Evolutionary conservation across 2,329 filamentous ascomycete genomes (phyloP), one percentile per base, ranked within the genome.

Genomic region (Talaromyces sp.): DNA sequence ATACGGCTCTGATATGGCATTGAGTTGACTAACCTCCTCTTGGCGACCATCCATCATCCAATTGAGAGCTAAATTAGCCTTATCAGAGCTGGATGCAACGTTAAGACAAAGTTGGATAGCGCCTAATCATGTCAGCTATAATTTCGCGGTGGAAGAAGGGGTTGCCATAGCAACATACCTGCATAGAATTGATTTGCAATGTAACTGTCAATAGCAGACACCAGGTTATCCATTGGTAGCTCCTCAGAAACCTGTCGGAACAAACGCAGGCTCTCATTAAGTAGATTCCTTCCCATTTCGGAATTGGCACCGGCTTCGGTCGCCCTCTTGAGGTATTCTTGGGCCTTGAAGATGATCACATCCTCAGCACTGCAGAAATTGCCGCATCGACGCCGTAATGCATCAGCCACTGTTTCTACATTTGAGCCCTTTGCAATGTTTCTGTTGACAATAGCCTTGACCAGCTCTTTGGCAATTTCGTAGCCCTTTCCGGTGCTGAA

Each of bases 291-390:
- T 5, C 90, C 91, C 59, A 86, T 82, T 68, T 93, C 93, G 3
- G 87, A 87, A 70, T 92, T 91, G 4, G 83, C 80, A 9, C 87
- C 86, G 55, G 90, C 86, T 73, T 97, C 93, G 1, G 88, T 87
- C 0, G 93, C 93, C 68, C 91, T 86, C 81, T 96, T 96, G 60
- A 98, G 81, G 70, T 93, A 90, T 76, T 99, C 95, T 73, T 98
- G 93, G 0, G 95, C 95, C 77, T 96, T 98, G 86, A 99, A 99
- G 68, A 97, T 93, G 67, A 98, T 88, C 1, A 98, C 95, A 78
- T 99, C 95, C 67, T 99, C 93, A 0, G 93, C 88, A 71, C 93
- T 97, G 76, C 95, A 99, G 83, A 99, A 99, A 77, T 90, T 97
- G 66, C 95, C 96, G 69, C 95, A 99, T 69, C 93, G 86, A 69